Evolutionary conservation across 202 grass and related monocot species (phyloP), one percentile per base, ranked within the genome.

Genomic region (Musa balbisiana): DNA sequence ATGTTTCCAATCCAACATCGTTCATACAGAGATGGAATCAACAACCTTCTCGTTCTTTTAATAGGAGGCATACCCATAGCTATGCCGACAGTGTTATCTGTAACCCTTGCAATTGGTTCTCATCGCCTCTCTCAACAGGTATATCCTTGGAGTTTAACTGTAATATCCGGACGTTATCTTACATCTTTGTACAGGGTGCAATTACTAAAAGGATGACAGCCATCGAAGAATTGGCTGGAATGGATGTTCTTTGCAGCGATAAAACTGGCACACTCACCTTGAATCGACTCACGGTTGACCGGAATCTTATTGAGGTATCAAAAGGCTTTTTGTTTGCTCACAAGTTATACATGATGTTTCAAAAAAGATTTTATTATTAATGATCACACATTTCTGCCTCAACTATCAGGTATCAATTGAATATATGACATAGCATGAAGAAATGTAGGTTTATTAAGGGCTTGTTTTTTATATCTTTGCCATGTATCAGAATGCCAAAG

Each of bases 171-270:
- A 8, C 9, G 22, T 66, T 66, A 10, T 20, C 76, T 0, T 65
- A 43, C 10, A 22, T 73, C 4, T 17, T 70, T 73, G 1, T 85
- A 26, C 73, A 95, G 91, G 91, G 91, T 80, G 91, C 91, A 19
- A 95, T 95, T 79, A 91, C 91, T 73, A 95, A 91, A 76, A 80
- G 91, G 67, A 95, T 95, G 91, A 91, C 91, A n/a, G 86, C 91
- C 2, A 91, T 95, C 21, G 91, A 95, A 74, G 88, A 95, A 76
- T 83, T 95, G 78, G 88, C 91, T 25, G 91, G 88, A 26, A 95
- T 91, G 91, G 91, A 95, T 89, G 91, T 95, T 24, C 82, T 91
- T 11, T 95, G 91, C 79, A 85, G 86, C 83, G 91, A 95, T 55
- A 95, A 95, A 87, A 95, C 86, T 15, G 91, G 91, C 29, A 95